These are phyloP conservation scores for Ulota crispa DNA, from an alignment of 225 moss, liverwort and hornwort genomes.

Conservation along the genomic window DNA sequence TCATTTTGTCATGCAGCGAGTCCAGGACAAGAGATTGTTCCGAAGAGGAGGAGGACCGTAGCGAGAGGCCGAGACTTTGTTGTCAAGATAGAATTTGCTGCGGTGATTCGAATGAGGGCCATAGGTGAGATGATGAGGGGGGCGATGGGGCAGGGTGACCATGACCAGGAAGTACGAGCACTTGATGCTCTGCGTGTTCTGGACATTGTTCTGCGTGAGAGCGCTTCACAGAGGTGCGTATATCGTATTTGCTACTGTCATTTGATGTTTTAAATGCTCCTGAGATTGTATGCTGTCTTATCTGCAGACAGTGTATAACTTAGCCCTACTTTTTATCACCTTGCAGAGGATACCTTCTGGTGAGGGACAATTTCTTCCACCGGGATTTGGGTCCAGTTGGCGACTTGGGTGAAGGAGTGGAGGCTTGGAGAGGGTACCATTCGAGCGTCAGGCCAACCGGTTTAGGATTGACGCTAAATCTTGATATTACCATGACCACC, in stretches of 20 bases:
- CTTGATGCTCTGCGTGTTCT: conserved; percentile 88
- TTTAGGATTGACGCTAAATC: conserved; percentile 71
- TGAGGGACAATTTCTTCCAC: conserved; percentile 84
- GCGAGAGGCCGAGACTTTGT: conserved; percentile 65
- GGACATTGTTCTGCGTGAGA: conserved; percentile 86
- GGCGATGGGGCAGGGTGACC: conserved; percentile 34
- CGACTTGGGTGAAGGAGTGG: conserved; percentile 92
- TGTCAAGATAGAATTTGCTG: conserved; percentile 69
- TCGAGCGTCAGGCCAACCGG: conserved; percentile 77
- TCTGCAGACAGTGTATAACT: too few species aligned
- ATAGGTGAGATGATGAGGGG: conserved; percentile 67
- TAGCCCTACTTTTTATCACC: neutral
- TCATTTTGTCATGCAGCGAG: conserved; percentile 23
- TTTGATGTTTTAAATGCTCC: neutral
- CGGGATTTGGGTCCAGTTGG: conserved; percentile 62
- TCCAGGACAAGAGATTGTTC: conserved; percentile 37
- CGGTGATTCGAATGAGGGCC: conserved; percentile 72
- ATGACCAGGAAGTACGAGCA: conserved; percentile 43
- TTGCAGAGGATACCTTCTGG: conserved; percentile 73
- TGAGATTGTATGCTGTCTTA: too few species aligned
- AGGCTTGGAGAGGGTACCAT: conserved; percentile 88
- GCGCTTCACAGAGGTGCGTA: conserved; percentile 65
- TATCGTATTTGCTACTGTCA: neutral
- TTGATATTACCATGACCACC: conserved; percentile 82
- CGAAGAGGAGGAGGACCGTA: conserved; percentile 52